Evolutionary conservation across 202 grass and related monocot genomes (phyloP).

Genomic region (Cymbopogon flexuosus): DNA sequence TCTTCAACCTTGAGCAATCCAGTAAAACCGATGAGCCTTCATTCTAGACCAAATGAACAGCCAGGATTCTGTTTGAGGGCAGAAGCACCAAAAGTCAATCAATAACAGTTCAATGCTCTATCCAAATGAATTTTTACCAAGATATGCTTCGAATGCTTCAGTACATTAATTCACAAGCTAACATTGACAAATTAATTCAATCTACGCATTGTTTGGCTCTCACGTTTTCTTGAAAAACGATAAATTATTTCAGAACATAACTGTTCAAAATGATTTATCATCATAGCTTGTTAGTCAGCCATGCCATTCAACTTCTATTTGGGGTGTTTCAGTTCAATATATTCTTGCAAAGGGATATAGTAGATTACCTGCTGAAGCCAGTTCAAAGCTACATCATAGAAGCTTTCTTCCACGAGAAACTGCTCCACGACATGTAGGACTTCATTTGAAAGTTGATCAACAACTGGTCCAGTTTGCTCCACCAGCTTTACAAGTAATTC

Average conservation of each 20-base stretch:
- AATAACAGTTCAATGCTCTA: conserved; percentile 22
- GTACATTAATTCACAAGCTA: too few species aligned
- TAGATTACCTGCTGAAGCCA: conserved; percentile 91
- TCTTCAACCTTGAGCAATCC: conserved; percentile 54
- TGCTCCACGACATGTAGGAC: conserved; percentile 75
- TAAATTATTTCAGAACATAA: neutral
- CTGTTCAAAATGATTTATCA: too few species aligned
- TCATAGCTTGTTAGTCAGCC: too few species aligned
- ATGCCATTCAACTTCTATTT: neutral
- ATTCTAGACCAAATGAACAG: conserved; percentile 78
- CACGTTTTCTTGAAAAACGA: too few species aligned
- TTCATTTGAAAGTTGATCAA: conserved; percentile 81
- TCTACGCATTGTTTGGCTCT: too few species aligned
- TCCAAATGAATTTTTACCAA: conserved; percentile 16
- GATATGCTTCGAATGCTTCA: too few species aligned
- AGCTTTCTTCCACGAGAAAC: conserved; percentile 80
- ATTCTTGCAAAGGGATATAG: conserved; percentile 11
- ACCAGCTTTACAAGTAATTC: conserved; percentile 86
- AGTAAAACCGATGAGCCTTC: conserved; percentile 40
- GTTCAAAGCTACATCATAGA: conserved; percentile 76
- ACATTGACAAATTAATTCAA: neutral
- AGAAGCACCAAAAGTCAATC: conserved; percentile 41
- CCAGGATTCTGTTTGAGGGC: conserved; percentile 68
- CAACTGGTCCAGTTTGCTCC: conserved; percentile 85
- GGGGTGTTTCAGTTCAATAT: neutral